Percentiles rank a stretch among this genome's conserved stretches.
phyloP scores from a whole-genome alignment of 768 basidiomycete genomes.

The Boletellus ananiceps region DNA sequence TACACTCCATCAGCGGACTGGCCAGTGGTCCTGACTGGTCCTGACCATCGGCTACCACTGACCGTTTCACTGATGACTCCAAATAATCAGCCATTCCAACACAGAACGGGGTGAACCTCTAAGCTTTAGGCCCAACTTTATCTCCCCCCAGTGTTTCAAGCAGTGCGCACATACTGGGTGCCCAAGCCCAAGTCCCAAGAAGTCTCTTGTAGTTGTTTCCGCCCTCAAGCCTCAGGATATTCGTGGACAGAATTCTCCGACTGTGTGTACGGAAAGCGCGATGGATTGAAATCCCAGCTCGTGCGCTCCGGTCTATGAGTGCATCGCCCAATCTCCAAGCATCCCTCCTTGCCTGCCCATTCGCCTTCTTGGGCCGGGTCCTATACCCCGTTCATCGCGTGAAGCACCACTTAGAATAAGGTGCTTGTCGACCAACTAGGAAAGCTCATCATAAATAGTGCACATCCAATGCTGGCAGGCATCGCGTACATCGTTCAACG shows the following conservation, averaged over 20 bases:
- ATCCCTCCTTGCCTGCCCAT: slow-evolving; percentile 44
- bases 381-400: slow-evolving; percentile 47
- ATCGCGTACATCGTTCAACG: slow-evolving; percentile 80
- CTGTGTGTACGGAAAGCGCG: neutral
- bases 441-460: slow-evolving; percentile 3
- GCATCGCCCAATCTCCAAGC: slow-evolving; percentile 54
- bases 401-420: slow-evolving; percentile 50
- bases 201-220: neutral
- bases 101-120: too few relatives aligned
- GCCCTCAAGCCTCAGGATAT: neutral
- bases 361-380: slow-evolving; percentile 47
- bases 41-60: too few relatives aligned
- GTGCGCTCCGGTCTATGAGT: slow-evolving; percentile 27
- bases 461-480: neutral
- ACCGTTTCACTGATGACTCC: too few relatives aligned
- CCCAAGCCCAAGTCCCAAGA: neutral
- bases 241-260: neutral
- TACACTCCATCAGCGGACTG: too few relatives aligned
- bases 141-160: too few relatives aligned
- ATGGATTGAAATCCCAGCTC: neutral
- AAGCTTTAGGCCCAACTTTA: too few relatives aligned
- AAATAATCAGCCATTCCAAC: too few relatives aligned
- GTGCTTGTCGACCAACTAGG: slow-evolving; percentile 77
- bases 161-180: too few relatives aligned
- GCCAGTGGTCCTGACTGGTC: too few relatives aligned